These are phyloP conservation scores for Umbelopsis sp. DNA, from an alignment of 192 early-diverging fungal genomes.

Conservation along the genomic window DNA sequence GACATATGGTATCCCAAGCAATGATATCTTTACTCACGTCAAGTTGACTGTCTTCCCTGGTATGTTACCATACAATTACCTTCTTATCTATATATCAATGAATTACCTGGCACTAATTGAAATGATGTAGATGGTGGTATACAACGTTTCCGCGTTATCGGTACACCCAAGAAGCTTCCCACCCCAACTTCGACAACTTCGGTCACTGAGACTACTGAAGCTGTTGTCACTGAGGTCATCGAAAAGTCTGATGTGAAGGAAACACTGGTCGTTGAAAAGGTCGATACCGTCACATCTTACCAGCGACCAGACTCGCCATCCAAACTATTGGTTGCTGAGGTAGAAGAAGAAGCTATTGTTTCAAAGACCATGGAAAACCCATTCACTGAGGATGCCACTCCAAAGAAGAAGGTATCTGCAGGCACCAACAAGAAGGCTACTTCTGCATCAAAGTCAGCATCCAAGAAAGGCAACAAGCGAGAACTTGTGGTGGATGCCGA, in stretches of 20 bases:
- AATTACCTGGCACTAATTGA: constrained; percentile 49
- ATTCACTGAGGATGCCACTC: neutral
- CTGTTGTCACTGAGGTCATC: neutral
- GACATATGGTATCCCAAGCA: constrained; percentile 50
- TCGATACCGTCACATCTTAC: neutral
- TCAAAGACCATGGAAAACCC: constrained; percentile 1
- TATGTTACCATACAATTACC: constrained; percentile 34
- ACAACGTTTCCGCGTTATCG: constrained; percentile 77
- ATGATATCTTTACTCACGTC: constrained; percentile 57
- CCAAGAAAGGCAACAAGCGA: constrained; percentile 45
- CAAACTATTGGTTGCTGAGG: neutral
- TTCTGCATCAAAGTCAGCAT: constrained; percentile 16
- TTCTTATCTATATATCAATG: constrained; percentile 43
- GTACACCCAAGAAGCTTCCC: constrained; percentile 33
- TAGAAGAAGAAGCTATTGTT: neutral
- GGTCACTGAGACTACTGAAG: neutral
- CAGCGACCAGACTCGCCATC: neutral
- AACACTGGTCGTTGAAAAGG: neutral
- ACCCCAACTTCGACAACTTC: neutral
- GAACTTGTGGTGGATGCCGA: constrained; percentile 91
- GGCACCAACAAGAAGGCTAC: constrained; percentile 25
- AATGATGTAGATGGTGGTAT: constrained; percentile 84
- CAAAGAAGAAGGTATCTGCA: constrained; percentile 18
- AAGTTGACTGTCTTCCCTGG: constrained; percentile 78
- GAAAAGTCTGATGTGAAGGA: neutral